Evolutionary conservation across 306 rosid genomes (phyloP).

Genomic region (Fragaria vesca): DNA sequence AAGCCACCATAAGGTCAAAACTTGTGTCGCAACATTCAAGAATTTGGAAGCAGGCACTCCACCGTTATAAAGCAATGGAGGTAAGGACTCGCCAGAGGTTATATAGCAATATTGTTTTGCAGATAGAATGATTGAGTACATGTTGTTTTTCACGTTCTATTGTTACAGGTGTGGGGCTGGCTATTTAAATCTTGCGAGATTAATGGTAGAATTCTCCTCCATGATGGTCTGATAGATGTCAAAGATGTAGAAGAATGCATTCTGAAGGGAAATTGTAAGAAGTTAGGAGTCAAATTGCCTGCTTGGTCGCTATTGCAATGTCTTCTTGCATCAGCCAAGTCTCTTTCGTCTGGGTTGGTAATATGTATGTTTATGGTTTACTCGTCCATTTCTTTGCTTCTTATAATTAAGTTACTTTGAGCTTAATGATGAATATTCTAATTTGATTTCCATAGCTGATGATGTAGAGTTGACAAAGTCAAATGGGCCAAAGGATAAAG

Average conservation of each 20-base stretch:
- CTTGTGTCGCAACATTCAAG: constrained; percentile 46
- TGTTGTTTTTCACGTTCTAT: neutral
- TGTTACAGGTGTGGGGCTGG: constrained; percentile 77
- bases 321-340: constrained; percentile 72
- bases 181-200: constrained; percentile 71
- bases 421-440: constrained; percentile 21
- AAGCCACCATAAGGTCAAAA: constrained; percentile 29
- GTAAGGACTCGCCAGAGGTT: constrained; percentile 25
- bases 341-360: constrained; percentile 58
- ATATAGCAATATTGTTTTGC: neutral
- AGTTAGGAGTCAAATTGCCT: constrained; percentile 57
- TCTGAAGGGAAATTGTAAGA: constrained; percentile 55
- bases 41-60: constrained; percentile 55
- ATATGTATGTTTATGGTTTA: constrained; percentile 52
- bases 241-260: constrained; percentile 67
- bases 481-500: constrained; percentile 60
- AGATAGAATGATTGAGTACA: neutral
- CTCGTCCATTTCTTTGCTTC: neutral
- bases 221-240: constrained; percentile 44
- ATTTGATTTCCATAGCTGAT: constrained; percentile 49
- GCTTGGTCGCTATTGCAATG: constrained; percentile 82
- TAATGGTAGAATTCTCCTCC: constrained; percentile 60
- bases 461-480: constrained; percentile 58
- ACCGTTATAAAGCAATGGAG: constrained; percentile 55
- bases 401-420: neutral